These are phyloP conservation scores for Tetrapisispora nanseiensis DNA, from an alignment of 805 yeast species.

Conservation along the genomic window DNA sequence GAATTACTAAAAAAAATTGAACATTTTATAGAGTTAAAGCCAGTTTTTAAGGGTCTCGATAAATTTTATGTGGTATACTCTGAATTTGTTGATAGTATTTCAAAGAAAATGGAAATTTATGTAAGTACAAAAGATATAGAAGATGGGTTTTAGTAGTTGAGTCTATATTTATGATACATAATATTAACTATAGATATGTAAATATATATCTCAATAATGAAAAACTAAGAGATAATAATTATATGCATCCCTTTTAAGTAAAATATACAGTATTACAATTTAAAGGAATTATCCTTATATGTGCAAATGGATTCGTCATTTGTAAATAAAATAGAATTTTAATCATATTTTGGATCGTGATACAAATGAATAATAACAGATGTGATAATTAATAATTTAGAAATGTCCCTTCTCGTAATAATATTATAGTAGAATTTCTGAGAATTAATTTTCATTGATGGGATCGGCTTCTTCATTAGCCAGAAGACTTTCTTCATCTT, in stretches of 20 bases:
- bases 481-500: conserved; percentile 25
- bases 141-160: conserved; percentile 8
- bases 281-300: no score
- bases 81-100: conserved; percentile 38
- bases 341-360: no score
- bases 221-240: no score
- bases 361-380: no score
- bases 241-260: no score
- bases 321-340: no score
- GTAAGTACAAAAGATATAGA: conserved; percentile 22
- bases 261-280: no score
- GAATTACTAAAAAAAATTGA: conserved; percentile 37
- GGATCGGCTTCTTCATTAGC: neutral
- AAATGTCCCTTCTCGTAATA: no score
- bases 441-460: neutral
- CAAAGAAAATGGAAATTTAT: conserved; percentile 29
- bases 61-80: conserved; percentile 42
- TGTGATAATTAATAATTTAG: no score
- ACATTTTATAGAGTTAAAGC: conserved; percentile 38
- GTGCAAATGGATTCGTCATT: no score
- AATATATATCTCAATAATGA: neutral
- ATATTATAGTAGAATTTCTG: no score
- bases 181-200: neutral
- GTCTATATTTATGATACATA: neutral
- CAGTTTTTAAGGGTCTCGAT: conserved; percentile 44